Evolutionary conservation across 164 flowering plant genomes (phyloP).

Genomic region (Piper longum): DNA sequence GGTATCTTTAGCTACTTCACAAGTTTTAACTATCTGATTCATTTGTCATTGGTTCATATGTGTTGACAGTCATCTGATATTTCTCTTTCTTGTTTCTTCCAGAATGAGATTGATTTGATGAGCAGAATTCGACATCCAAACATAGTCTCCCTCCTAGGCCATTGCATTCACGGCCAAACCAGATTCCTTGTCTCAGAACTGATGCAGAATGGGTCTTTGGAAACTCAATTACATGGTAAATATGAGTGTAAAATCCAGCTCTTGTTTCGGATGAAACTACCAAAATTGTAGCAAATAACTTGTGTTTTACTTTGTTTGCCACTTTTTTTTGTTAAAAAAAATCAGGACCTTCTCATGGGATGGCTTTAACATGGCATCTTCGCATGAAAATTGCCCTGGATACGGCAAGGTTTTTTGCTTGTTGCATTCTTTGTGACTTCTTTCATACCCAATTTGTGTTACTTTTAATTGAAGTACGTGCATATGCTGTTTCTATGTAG

Average conservation of each 20-base stretch:
- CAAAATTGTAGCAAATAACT: no score
- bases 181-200: slow-evolving; percentile 69
- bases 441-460: background rate
- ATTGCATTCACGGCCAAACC: slow-evolving; percentile 39
- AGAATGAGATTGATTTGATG: slow-evolving; percentile 78
- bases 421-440: background rate
- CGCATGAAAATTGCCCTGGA: slow-evolving; percentile 94
- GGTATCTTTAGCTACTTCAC: slow-evolving; percentile 25
- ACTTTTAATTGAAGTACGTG: background rate
- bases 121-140: slow-evolving; percentile 67
- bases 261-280: background rate
- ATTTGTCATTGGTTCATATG: background rate
- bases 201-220: slow-evolving; percentile 88
- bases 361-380: slow-evolving; percentile 64
- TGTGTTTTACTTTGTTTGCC: background rate
- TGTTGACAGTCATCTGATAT: background rate
- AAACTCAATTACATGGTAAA: slow-evolving; percentile 74
- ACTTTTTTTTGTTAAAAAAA: slow-evolving; percentile 1
- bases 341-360: slow-evolving; percentile 70
- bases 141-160: slow-evolving; percentile 61
- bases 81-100: slow-evolving; percentile 15
- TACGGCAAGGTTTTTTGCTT: slow-evolving; percentile 35
- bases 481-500: slow-evolving; percentile 28
- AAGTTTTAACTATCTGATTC: background rate
- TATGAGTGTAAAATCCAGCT: background rate